These are phyloP conservation scores for Letharia lupina DNA, from an alignment of 495 filamentous ascomycete genomes.

Conservation along the genomic window DNA sequence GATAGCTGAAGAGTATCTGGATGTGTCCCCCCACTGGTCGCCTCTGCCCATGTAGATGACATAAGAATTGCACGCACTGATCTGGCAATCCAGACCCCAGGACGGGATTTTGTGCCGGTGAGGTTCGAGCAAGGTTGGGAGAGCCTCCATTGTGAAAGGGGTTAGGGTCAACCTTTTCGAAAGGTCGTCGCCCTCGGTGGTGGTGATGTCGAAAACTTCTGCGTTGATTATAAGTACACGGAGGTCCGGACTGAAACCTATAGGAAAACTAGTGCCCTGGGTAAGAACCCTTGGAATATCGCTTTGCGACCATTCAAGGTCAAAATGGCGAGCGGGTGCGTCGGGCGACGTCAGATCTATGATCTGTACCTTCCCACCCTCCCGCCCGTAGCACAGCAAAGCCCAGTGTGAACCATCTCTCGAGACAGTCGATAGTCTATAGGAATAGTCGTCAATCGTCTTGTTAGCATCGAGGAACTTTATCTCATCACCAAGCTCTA, in stretches of 20 bases:
- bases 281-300: not conserved
- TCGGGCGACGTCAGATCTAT: not conserved
- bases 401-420: not conserved
- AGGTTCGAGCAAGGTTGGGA: not conserved
- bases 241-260: conserved; percentile 2
- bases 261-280: too few relatives aligned
- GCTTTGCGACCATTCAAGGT: conserved; percentile 3
- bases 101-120: too few relatives aligned
- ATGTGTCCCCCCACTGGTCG: not conserved
- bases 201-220: conserved; percentile 1
- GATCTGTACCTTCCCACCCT: not conserved
- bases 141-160: not conserved
- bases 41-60: not conserved
- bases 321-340: not conserved
- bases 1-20: not conserved
- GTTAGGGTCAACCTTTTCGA: not conserved
- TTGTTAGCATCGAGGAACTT: not conserved
- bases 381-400: not conserved
- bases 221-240: not conserved
- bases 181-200: not conserved
- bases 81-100: not conserved
- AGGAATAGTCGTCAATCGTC: not conserved
- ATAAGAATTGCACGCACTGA: conserved; percentile 6
- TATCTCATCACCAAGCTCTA: conserved; percentile 1
- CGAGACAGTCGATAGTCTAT: not conserved